Percentiles rank a stretch among this genome's conserved stretches.
Conservation (phyloP, 257 asterid genomes). For the Ballota nigra region DNA sequence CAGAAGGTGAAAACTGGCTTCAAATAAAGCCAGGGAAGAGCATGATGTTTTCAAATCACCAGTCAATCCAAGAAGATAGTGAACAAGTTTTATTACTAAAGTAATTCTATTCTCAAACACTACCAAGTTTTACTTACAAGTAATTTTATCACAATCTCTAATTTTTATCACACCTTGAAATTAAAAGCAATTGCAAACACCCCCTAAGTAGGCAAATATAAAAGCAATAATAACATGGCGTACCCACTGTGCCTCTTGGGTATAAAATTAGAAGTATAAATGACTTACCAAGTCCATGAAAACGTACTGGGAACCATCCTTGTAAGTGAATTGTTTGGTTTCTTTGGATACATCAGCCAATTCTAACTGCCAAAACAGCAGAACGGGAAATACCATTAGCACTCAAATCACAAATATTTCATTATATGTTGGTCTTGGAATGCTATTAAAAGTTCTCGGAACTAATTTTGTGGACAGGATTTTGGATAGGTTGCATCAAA, state of each 20-base stretch:
- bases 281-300: slow-evolving; percentile 88
- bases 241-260: neutral
- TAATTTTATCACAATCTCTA: neutral
- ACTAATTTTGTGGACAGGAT: neutral
- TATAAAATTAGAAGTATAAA: neutral
- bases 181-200: neutral
- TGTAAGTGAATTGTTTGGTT: slow-evolving; percentile 86
- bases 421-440: neutral
- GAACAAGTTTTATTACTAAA: too few relatives aligned
- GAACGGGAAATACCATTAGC: slow-evolving; percentile 14
- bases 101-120: neutral
- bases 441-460: neutral
- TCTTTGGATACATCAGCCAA: slow-evolving; percentile 81
- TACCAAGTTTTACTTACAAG: neutral
- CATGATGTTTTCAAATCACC: neutral
- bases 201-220: neutral
- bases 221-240: slow-evolving; percentile 4
- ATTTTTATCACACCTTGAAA: neutral
- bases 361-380: slow-evolving; percentile 58
- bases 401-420: neutral
- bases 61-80: neutral
- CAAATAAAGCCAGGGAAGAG: slow-evolving; percentile 4
- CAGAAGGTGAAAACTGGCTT: slow-evolving; percentile 3
- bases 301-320: slow-evolving; percentile 84
- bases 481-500: neutral